These are phyloP conservation scores for Austropuccinia psidii DNA, from an alignment of 1,284 basidiomycete species.

Conservation along the genomic window DNA sequence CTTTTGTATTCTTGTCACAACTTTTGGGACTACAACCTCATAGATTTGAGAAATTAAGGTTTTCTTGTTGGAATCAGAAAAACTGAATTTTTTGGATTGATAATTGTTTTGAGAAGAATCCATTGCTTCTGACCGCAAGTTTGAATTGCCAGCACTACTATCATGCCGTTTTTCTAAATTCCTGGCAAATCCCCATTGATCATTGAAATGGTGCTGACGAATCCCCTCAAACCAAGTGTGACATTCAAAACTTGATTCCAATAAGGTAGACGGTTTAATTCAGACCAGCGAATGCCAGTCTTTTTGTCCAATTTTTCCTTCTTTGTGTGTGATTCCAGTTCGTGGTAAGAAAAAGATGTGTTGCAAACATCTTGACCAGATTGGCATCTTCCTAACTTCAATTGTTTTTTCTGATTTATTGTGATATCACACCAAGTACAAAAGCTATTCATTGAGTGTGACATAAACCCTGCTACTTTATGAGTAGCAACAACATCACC, in stretches of 20 bases:
- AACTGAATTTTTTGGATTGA: too few relatives aligned
- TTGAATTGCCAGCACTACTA: too few relatives aligned
- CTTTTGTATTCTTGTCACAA: too few relatives aligned
- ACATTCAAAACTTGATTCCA: not conserved
- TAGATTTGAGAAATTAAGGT: too few relatives aligned
- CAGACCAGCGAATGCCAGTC: not conserved
- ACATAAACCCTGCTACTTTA: not conserved
- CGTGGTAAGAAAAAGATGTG: not conserved
- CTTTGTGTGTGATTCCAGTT: not conserved
- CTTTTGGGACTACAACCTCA: too few relatives aligned
- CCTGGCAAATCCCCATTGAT: not conserved
- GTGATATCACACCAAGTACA: not conserved
- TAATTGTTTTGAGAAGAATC: too few relatives aligned
- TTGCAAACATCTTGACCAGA: too few relatives aligned
- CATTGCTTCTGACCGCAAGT: too few relatives aligned
- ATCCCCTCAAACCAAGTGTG: conserved; percentile 6
- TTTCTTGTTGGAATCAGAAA: too few relatives aligned
- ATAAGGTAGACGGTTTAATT: not conserved
- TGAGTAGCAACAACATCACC: not conserved
- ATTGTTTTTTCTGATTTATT: not conserved
- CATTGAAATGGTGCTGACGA: not conserved
- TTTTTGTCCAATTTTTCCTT: not conserved
- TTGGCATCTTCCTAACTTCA: too few relatives aligned
- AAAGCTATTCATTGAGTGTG: not conserved
- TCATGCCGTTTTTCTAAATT: not conserved